A percentile compares a stretch with the other conserved stretches of the same genome.
phyloP scores from a whole-genome alignment of 257 asterid genomes.

The Echites panduratus region DNA sequence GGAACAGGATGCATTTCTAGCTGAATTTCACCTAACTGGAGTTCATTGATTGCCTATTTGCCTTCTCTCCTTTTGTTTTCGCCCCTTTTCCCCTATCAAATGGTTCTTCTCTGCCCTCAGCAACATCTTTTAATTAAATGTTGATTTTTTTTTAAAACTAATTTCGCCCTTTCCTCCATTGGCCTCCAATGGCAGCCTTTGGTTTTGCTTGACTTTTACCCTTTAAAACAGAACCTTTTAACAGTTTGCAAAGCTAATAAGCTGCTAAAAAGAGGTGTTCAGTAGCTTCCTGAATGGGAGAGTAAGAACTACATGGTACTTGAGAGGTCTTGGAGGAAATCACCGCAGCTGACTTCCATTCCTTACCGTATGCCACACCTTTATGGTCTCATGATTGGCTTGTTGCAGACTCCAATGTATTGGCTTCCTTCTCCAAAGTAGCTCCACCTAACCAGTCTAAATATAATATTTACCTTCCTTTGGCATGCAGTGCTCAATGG shows the following conservation, averaged over 20 bases:
- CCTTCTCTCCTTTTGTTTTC: too few relatives aligned
- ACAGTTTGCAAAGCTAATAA: too few relatives aligned
- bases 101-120: background rate
- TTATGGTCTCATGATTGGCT: background rate
- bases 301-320: background rate
- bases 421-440: background rate
- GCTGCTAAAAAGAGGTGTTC: background rate
- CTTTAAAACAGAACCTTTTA: background rate
- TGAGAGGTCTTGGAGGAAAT: background rate
- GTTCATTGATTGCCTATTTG: background rate
- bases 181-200: background rate
- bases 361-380: background rate
- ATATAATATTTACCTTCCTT: background rate
- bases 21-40: background rate
- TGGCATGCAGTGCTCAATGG: background rate
- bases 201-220: background rate
- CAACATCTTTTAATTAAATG: background rate
- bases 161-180: background rate
- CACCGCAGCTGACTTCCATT: background rate
- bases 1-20: background rate
- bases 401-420: background rate
- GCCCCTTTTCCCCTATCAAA: background rate
- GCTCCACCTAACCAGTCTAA: background rate
- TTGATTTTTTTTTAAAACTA: background rate
- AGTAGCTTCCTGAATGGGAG: background rate